A percentile compares a stretch with the other conserved stretches of the same genome.
Evolutionary conservation across 2,329 filamentous ascomycete genomes (phyloP).

Genomic region (Thielaviopsis euricoi): DNA sequence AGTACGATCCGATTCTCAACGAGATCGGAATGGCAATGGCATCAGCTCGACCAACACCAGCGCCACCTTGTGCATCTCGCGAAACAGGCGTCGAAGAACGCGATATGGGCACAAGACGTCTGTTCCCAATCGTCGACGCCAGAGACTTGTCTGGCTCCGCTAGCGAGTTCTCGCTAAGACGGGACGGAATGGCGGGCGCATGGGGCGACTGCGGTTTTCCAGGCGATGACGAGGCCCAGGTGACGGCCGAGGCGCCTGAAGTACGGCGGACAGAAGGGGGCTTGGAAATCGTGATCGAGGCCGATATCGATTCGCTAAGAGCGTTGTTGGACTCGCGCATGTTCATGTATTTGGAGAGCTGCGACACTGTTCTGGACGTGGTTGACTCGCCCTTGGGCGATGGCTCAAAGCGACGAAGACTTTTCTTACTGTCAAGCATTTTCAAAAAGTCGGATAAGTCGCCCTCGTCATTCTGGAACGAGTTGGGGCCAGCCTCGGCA

Average conservation of each 20-base stretch:
- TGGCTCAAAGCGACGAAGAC: slow-evolving; percentile 61
- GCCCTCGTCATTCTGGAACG: slow-evolving; percentile 63
- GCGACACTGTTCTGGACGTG: slow-evolving; percentile 59
- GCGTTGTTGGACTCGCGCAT: slow-evolving; percentile 83
- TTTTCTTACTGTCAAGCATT: slow-evolving; percentile 72
- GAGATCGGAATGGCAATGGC: slow-evolving; percentile 62
- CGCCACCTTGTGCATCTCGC: slow-evolving; percentile 24
- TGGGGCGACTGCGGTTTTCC: slow-evolving; percentile 74
- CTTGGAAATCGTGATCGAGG: slow-evolving; percentile 68
- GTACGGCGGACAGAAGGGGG: slow-evolving; percentile 43
- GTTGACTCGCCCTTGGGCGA: slow-evolving; percentile 47
- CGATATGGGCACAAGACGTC: neutral
- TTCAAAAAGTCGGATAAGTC: slow-evolving; percentile 90
- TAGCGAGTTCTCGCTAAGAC: slow-evolving; percentile 86
- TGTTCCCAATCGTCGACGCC: neutral
- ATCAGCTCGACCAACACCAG: slow-evolving; percentile 31
- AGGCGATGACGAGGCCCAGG: slow-evolving; percentile 73
- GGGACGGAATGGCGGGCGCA: slow-evolving; percentile 81
- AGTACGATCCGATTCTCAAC: slow-evolving; percentile 39
- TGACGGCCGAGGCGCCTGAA: slow-evolving; percentile 43
- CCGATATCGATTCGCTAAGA: slow-evolving; percentile 84
- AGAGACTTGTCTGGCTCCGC: neutral
- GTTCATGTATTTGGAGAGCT: slow-evolving; percentile 68
- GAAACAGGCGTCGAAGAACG: neutral
- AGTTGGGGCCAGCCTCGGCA: slow-evolving; percentile 52